Conservation (phyloP, 2,329 filamentous ascomycete species). For the Aspergillus fructus region DNA sequence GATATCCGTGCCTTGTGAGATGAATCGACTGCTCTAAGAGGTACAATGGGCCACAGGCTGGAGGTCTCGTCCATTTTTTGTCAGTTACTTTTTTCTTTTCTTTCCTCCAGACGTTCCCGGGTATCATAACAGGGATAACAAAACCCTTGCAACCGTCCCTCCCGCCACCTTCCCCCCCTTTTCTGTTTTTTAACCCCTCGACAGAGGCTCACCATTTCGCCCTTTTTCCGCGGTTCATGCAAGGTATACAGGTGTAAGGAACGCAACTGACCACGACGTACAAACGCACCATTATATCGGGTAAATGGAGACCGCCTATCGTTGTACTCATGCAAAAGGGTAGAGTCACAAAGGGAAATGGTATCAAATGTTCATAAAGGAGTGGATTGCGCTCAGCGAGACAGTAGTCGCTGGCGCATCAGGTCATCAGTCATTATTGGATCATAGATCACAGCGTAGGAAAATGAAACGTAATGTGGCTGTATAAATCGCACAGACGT, state of each 20-base stretch:
- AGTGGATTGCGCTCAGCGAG: constrained; percentile 31
- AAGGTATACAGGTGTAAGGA: constrained; percentile 15
- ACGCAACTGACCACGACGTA: constrained; percentile 13
- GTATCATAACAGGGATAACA: constrained; percentile 3
- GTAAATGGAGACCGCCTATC: constrained; percentile 7
- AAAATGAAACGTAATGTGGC: constrained; percentile 6
- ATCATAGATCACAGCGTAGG: constrained; percentile 16
- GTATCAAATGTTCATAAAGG: constrained; percentile 26
- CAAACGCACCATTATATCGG: constrained; percentile 15
- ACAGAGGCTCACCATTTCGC: neutral
- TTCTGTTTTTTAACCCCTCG: neutral
- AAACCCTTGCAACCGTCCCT: constrained; percentile 1
- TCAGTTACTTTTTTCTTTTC: neutral
- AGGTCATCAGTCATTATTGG: constrained; percentile 29
- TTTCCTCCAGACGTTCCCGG: neutral
- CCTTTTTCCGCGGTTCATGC: constrained; percentile 6
- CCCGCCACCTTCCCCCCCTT: neutral
- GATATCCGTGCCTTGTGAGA: constrained; percentile 14
- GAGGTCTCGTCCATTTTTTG: constrained; percentile 1
- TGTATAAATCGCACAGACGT: constrained; percentile 6
- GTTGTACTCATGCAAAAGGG: constrained; percentile 6
- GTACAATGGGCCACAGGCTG: constrained; percentile 13
- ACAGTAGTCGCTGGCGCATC: constrained; percentile 33
- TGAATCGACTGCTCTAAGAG: constrained; percentile 13
- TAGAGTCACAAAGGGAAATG: constrained; percentile 16